Base-by-base conservation (phyloP, 2,329 filamentous ascomycete species). In the Aspergillus puulaauensis region DNA sequence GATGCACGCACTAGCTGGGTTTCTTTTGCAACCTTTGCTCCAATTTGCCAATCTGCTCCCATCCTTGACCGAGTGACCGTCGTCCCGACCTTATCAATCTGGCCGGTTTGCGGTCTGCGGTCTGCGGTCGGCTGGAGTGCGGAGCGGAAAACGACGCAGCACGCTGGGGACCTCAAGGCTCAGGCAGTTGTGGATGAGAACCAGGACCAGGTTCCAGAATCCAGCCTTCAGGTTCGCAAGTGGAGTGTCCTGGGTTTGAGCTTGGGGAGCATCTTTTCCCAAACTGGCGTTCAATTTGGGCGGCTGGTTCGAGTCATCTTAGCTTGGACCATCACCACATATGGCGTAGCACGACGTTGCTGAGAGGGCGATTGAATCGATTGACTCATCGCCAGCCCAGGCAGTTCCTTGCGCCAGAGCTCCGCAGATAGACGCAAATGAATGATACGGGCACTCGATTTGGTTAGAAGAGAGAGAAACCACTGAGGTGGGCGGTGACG, bases 401-500 rank as follows among this genome's bases (percentile, higher is more conserved):
- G 27, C 2, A 27, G 37, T 51, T 15, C 35, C 21, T 51, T 51
- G 48, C 48, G 48, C 48, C 15, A 51, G 37, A 51, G 24, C 35
- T 51, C 47, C 11, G 35, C 48, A 39, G 48, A 41, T 51, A 31
- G 23, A 40, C 37, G 37, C 24, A 23, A 46, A 6, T n/a, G n/a
- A 24, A 14, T 37, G 44, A 52, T 52, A 53, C 48, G 51, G 51
- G 41, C 19, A 53, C 51, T 53, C 41, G 43, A 47, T 53, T 24
- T 41, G 54, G 54, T 23, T 43, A 8, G 44, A 14, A 23, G 45
- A 27, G 52, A 46, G 52, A 39, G 52, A 40, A 49, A 8, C 35
- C 5, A n/a, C 35, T n/a, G 35, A n/a, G 9, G 14, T 37, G 27
- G 40, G 37, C 54, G 54, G 48, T 45, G 47, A 41, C 27, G 35